Evolutionary conservation across 306 rosid genomes (phyloP).

Genomic region (Gleditsia sinensis): DNA sequence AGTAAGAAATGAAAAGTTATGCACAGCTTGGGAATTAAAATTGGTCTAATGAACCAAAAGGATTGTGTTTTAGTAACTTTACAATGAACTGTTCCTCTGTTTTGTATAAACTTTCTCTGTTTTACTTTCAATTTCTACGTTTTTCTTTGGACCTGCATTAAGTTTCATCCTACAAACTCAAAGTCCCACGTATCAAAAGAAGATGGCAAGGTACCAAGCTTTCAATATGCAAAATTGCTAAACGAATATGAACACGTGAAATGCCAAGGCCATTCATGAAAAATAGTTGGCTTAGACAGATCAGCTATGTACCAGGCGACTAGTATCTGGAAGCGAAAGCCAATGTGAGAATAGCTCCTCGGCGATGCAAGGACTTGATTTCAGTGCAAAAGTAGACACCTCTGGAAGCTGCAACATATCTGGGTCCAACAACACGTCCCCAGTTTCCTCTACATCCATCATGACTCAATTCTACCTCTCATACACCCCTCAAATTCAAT

Average conservation of each 20-base stretch:
- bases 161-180: too few species aligned
- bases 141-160: too few species aligned
- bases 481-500: slow-evolving; percentile 33
- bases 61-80: not conserved
- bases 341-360: slow-evolving; percentile 77
- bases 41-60: not conserved
- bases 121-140: too few species aligned
- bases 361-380: slow-evolving; percentile 58
- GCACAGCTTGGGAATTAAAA: slow-evolving; percentile 26
- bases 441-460: slow-evolving; percentile 71
- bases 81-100: not conserved
- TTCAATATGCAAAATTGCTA: slow-evolving; percentile 5
- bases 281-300: slow-evolving; percentile 22
- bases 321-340: slow-evolving; percentile 82
- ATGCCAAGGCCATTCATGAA: slow-evolving; percentile 32
- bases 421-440: slow-evolving; percentile 62
- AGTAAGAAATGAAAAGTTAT: not conserved
- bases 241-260: slow-evolving; percentile 14
- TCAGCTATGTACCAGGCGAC: slow-evolving; percentile 60
- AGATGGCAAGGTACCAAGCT: not conserved
- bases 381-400: slow-evolving; percentile 62
- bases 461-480: slow-evolving; percentile 38
- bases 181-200: too few species aligned
- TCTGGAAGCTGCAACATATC: slow-evolving; percentile 81
- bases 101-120: not conserved